Conservation (phyloP, 2,329 filamentous ascomycete genomes). For the Aureobasidium melanogenum region DNA sequence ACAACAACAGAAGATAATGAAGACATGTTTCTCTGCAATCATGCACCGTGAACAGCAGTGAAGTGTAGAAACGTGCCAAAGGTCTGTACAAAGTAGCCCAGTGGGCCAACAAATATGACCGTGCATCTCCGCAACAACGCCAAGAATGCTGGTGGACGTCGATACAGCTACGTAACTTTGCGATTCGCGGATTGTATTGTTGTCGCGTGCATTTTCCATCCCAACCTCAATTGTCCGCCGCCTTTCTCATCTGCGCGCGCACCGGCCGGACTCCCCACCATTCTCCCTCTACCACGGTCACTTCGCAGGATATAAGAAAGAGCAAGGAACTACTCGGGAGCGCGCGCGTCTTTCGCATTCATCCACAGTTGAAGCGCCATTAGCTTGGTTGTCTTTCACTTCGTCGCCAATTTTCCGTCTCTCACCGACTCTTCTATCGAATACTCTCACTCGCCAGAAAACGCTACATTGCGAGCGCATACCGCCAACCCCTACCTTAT, state of each 20-base stretch:
- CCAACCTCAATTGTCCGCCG: not conserved
- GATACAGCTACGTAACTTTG: conserved; percentile 5
- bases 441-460: not conserved
- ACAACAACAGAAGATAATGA: not conserved
- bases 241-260: not conserved
- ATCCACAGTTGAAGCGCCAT: not conserved
- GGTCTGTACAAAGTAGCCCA: not conserved
- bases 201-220: conserved; percentile 8
- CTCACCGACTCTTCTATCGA: not conserved
- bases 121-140: not conserved
- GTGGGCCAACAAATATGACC: not conserved
- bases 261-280: not conserved
- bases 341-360: not conserved
- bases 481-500: no score
- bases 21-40: no score
- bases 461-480: not conserved
- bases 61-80: not conserved
- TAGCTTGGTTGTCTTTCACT: conserved; percentile 10
- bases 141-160: not conserved
- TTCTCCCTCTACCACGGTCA: not conserved
- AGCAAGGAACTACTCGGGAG: not conserved
- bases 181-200: not conserved
- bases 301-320: not conserved
- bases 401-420: not conserved
- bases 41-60: not conserved